Evolutionary conservation across 169 alveolate species (phyloP), one percentile per base, ranked within the genome.

Genomic region (Amoebophrya sp.): DNA sequence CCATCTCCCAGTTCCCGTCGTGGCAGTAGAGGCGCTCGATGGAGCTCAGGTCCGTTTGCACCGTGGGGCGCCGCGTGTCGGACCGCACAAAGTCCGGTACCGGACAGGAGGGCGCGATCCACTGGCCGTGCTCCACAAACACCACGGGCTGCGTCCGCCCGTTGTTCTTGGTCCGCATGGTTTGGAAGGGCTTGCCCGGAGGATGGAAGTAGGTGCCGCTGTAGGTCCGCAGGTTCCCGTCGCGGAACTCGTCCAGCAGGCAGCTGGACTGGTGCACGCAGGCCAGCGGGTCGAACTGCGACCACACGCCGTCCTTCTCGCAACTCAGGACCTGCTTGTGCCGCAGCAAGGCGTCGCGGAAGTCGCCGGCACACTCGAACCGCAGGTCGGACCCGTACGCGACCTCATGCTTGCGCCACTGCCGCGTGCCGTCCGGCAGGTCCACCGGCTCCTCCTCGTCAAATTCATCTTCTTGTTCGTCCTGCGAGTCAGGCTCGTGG

Each of bases 1-100:
- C 83, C 35, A 66, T 66, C 18, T 66, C 83, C 83, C 83, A 66
- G 83, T 66, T 66, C 29, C 83, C 83, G 12, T 66, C 35, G 83
- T 66, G 35, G 83, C 83, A 66, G 83, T 66, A 66, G 32, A 66
- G 0, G 35, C 83, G 12, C 83, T 66, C 83, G 32, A 66, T 2
- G 35, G 83, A 66, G 83, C 38, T 25, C 32, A 66, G 83, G 35
- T 66, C 83, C 32, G 1, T 66, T 66, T 7, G 35, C 35, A 1
- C 10, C 32, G 83, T 66, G 32, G 2, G 83, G 32, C 35, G 29
- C 83, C 83, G 83, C 83, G 83, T 66, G 83, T 66, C 83, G 39
- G 83, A 2, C 10, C 83, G 83, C 83, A 66, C 83, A 25, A 66
- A 66, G 32, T 66, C 83, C 35, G 83, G 83, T 2, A 1, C 83